These are phyloP conservation scores for Cutaneotrichosporon curvatum DNA, from an alignment of 1,284 basidiomycete genomes.

Conservation along the genomic window DNA sequence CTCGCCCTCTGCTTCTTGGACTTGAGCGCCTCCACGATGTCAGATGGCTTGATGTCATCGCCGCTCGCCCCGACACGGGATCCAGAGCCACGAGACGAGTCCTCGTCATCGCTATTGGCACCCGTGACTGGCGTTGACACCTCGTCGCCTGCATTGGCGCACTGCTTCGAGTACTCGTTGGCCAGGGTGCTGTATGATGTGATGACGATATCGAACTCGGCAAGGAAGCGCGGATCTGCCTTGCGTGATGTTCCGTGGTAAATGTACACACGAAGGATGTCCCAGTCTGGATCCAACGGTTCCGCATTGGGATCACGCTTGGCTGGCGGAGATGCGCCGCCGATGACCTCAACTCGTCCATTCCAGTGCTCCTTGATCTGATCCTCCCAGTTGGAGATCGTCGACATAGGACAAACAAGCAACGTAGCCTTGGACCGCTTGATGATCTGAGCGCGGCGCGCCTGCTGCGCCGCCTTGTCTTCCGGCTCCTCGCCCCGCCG, in stretches of 20 bases:
- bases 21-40: constrained; percentile 49
- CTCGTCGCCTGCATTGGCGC: constrained; percentile 49
- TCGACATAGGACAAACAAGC: constrained; percentile 94
- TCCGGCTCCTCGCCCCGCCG: constrained; percentile 28
- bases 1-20: constrained; percentile 47
- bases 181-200: constrained; percentile 95
- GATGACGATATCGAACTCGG: constrained; percentile 93
- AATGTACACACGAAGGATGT: constrained; percentile 70
- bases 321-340: constrained; percentile 46
- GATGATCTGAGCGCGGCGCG: constrained; percentile 65
- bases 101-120: constrained; percentile 38
- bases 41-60: constrained; percentile 54
- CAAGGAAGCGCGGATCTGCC: constrained; percentile 72
- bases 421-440: constrained; percentile 79
- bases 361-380: constrained; percentile 95
- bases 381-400: constrained; percentile 97
- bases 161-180: constrained; percentile 89
- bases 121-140: constrained; percentile 30
- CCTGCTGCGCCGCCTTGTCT: constrained; percentile 32
- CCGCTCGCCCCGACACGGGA: background rate
- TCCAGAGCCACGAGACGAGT: constrained; percentile 3
- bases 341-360: constrained; percentile 69
- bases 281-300: constrained; percentile 26
- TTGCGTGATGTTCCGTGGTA: constrained; percentile 91
- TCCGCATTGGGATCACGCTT: constrained; percentile 22